A percentile compares a stretch with the other conserved stretches of the same genome.
Evolutionary conservation across 352 stramenopile genomes (phyloP).

Genomic region (Phytopythium litorale): DNA sequence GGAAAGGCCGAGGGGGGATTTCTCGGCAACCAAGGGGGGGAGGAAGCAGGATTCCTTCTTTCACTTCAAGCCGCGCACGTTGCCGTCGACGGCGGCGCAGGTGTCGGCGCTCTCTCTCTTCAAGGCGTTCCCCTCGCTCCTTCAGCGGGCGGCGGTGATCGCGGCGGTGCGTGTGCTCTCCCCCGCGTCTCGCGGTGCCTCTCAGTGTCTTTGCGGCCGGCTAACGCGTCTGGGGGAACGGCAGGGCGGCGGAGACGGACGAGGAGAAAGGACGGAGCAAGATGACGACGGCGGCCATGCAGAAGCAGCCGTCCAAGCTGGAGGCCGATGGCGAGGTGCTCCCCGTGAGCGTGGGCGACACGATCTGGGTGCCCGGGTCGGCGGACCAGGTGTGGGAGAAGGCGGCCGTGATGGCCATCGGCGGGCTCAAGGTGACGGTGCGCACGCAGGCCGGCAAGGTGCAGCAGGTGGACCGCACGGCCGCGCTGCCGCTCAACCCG

Average conservation of each 20-base stretch:
- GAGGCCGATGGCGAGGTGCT: slow-evolving; percentile 64
- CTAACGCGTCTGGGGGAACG: not conserved
- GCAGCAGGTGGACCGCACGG: slow-evolving; percentile 76
- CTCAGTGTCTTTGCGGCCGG: not conserved
- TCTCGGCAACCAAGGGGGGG: not conserved
- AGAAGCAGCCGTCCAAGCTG: slow-evolving; percentile 65
- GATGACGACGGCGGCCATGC: slow-evolving; percentile 58
- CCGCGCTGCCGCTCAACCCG: slow-evolving; percentile 73
- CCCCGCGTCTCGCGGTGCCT: not conserved
- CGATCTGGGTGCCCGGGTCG: slow-evolving; percentile 69
- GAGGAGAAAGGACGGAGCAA: not conserved
- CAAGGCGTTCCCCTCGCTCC: not conserved
- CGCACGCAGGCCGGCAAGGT: slow-evolving; percentile 81
- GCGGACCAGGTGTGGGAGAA: slow-evolving; percentile 73
- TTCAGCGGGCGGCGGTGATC: not conserved
- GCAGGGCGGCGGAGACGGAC: too few species aligned
- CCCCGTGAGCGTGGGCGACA: slow-evolving; percentile 67
- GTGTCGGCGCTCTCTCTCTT: slow-evolving; percentile 1
- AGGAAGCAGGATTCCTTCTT: slow-evolving; percentile 7
- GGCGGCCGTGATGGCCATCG: slow-evolving; percentile 80
- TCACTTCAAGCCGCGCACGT: slow-evolving; percentile 10
- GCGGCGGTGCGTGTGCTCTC: not conserved
- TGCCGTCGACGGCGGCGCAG: not conserved
- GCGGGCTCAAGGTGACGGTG: slow-evolving; percentile 83
- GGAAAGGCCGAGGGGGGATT: not conserved